phyloP scores from a whole-genome alignment of 805 yeast species.

The Lachancea lanzarotensis region DNA sequence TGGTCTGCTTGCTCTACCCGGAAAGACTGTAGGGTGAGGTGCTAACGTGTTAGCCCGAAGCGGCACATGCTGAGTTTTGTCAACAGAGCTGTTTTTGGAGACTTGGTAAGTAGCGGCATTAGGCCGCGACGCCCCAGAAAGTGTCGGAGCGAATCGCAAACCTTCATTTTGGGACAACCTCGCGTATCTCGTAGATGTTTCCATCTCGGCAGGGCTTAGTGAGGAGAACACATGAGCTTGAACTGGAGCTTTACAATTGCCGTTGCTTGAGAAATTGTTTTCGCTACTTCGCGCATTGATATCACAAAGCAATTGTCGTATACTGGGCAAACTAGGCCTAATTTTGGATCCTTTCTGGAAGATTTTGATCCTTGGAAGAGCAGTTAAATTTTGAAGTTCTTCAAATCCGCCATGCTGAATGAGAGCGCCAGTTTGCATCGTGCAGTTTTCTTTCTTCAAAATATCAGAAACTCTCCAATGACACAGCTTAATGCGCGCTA shows the following conservation, averaged over 20 bases:
- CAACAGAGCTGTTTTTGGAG: background rate
- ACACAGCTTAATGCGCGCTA: too few relatives aligned
- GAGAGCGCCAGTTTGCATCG: constrained; percentile 1
- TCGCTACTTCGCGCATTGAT: background rate
- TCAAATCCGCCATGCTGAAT: constrained; percentile 1
- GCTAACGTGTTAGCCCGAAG: background rate
- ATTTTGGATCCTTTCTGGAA: background rate
- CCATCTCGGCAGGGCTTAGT: background rate
- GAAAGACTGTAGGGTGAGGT: background rate
- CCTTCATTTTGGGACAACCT: background rate
- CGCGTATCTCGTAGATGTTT: background rate
- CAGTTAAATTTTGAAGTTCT: constrained; percentile 1
- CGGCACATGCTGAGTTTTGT: background rate
- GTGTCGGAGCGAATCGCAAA: background rate
- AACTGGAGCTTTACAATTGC: background rate
- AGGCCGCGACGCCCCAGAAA: constrained; percentile 2
- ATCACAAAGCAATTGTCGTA: constrained; percentile 3
- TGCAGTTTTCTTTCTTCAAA: background rate
- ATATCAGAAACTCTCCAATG: background rate
- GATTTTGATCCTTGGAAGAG: constrained; percentile 1
- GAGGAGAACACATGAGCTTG: constrained; percentile 1
- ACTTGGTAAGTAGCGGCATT: background rate
- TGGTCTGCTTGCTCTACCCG: constrained; percentile 3
- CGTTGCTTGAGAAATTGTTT: background rate
- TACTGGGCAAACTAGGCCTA: constrained; percentile 4